Evolutionary conservation across 768 basidiomycete species (phyloP), one percentile per base, ranked within the genome.

Genomic region (Exidia glandulosa): DNA sequence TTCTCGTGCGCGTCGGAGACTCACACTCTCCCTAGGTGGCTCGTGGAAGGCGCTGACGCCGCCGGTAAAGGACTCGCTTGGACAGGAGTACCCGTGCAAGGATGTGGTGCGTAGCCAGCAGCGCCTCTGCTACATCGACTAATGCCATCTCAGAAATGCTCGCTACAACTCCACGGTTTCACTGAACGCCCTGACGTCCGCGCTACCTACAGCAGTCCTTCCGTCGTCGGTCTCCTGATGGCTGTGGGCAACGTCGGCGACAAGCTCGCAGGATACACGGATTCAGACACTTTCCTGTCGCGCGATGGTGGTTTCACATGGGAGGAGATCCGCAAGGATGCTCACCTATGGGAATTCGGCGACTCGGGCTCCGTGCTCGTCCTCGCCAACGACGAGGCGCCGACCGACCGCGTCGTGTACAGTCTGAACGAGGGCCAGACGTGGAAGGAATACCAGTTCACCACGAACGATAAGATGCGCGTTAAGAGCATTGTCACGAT

Each of bases 251-350:
- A 92, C 66, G 94, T 99, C 14, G 96, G 96, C 41, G 87, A 92
- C 63, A 68, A 74, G 1, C 81, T 99, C 2, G 84, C 82, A 0
- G 75, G 84, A 0, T 99, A 99, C 74, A 79, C 77, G 3, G 88
- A 97, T 32, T 85, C 86, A 62, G 95, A 98, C 70, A 96, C 94
- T 2, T 98, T 96, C 86, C 80, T 98, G 45, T 92, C 90, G 59
- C 90, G 96, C 3, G 92, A 99, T 66, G 96, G 85, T 2, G 96
- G 96, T 9, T 96, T 96, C 73, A 93, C 90, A 0, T 99, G 96
- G 96, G 85, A 96, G 69, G 96, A 99, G 74, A 87, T 99, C 0
- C 94, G 94, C 76, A 99, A 99, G 70, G 94, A 95, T 64, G 95
- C 96, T 0, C 89, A 98, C 68, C 78, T 97, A 37, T 99, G 92